Base-by-base conservation (phyloP, 495 filamentous ascomycete species). In the Lasiosphaeris hirsuta region DNA sequence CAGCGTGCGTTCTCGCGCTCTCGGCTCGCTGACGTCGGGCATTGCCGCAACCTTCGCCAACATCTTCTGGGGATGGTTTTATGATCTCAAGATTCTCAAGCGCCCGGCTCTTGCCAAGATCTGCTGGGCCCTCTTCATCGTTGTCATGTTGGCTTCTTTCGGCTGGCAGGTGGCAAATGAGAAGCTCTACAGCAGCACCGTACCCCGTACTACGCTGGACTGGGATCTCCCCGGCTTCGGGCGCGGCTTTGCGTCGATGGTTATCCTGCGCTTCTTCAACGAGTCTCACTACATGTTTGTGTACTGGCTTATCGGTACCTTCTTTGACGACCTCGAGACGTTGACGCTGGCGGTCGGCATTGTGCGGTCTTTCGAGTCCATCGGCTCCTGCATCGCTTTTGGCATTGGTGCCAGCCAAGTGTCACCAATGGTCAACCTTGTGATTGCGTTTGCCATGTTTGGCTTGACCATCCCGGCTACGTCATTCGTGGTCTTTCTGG, bases 1-100 rank as follows among this genome's bases (percentile, higher is more conserved):
- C 64, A 79, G 78, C 1, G 81, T 85, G 7, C 75, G 80, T 0
- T 70, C 78, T 1, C 72, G 82, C 7, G 77, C 81, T 0, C 68
- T 85, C 1, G 79, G 77, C 7, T 70, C 72, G 0, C 72, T 80
- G 19, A 72, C 75, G n/a, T 70, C 75, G 0, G 78, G 77, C 18
- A 68, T 82, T 19, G 73, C 73, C 5, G 72, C 72, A 1, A 81
- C 77, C 5, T 60, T 73, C 17, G 78, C 78, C 43, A 78, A 79
- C 52, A 52, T 81, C 38, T 67, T 72, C 53, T 81, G 73, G 63
- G 79, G 78, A 1, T 72, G 73, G 60, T 69, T 79, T 46, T 69
- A 78, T 11, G 78, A 81, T 57, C 47, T 71, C 3, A 73, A 71
- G 44, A 50, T 44, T 35, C 60, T 81, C 39, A 54, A 58, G 15